These are phyloP conservation scores for Phlebiopsis gigantea DNA, from an alignment of 768 basidiomycete genomes.

Conservation along the genomic window DNA sequence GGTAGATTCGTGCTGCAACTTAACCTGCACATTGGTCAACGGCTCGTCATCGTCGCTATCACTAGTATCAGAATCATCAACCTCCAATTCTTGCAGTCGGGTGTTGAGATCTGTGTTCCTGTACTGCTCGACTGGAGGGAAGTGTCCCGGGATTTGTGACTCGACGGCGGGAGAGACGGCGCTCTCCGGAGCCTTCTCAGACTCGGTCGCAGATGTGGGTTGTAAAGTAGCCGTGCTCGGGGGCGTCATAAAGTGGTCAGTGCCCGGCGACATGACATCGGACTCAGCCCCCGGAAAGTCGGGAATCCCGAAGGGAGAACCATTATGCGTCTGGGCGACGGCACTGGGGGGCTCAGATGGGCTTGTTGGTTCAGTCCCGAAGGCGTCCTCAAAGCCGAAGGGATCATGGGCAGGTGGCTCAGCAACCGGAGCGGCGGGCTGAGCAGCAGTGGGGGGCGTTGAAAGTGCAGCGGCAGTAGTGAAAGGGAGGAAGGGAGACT, in stretches of 20 bases:
- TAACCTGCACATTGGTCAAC: conserved; percentile 21
- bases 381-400: conserved; percentile 41
- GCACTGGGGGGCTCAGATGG: not conserved
- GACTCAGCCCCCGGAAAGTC: not conserved
- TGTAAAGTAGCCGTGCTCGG: conserved; percentile 36
- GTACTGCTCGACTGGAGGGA: conserved; percentile 15
- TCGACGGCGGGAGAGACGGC: not conserved
- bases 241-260: conserved; percentile 50
- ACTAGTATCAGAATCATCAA: conserved; percentile 44
- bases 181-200: not conserved
- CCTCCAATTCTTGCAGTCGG: conserved; percentile 54
- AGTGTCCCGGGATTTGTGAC: conserved; percentile 1
- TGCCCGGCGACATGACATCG: conserved; percentile 21
- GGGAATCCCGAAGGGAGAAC: conserved; percentile 5
- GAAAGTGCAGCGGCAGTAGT: conserved; percentile 30
- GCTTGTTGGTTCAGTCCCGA: conserved; percentile 13
- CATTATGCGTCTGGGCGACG: conserved; percentile 7
- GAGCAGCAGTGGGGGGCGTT: conserved; percentile 30
- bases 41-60: conserved; percentile 42
- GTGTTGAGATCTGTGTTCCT: conserved; percentile 48
- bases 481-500: conserved; percentile 59
- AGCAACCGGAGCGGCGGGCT: conserved; percentile 19
- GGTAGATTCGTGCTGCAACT: conserved; percentile 9
- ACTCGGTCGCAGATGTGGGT: not conserved
- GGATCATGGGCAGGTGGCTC: conserved; percentile 32